phyloP scores from a whole-genome alignment of 2,329 filamentous ascomycete species.

The Phaeophleospora eucalypticola region DNA sequence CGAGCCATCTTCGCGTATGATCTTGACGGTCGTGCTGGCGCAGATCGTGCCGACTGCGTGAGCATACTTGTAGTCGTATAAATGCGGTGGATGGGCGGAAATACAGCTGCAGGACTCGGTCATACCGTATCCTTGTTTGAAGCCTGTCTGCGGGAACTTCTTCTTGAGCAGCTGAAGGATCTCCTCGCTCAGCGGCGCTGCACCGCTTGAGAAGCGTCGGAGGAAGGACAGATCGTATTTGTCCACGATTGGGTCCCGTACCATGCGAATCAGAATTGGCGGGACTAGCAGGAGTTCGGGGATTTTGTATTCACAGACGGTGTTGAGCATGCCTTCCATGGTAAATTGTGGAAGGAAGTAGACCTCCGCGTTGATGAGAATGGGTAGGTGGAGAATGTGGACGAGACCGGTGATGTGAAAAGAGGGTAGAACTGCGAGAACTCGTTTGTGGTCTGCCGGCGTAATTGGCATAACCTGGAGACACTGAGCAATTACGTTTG shows the following conservation, averaged over 20 bases:
- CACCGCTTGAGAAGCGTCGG: conserved; percentile 56
- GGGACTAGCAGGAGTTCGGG: conserved; percentile 57
- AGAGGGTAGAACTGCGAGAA: conserved; percentile 57
- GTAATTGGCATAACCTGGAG: conserved; percentile 56
- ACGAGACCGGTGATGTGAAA: conserved; percentile 64
- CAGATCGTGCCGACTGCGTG: conserved; percentile 55
- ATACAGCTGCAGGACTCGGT: conserved; percentile 63
- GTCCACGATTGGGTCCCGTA: conserved; percentile 52
- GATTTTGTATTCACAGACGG: conserved; percentile 51
- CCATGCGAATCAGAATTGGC: conserved; percentile 58
- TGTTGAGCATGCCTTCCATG: conserved; percentile 55
- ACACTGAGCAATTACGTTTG: conserved; percentile 57
- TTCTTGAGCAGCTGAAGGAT: conserved; percentile 54
- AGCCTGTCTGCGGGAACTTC: conserved; percentile 57
- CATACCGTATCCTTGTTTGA: conserved; percentile 62
- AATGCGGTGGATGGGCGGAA: conserved; percentile 55
- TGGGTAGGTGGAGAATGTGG: conserved; percentile 59
- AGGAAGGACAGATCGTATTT: conserved; percentile 57
- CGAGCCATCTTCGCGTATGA: conserved; percentile 53
- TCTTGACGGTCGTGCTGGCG: conserved; percentile 57
- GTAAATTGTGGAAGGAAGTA: conserved; percentile 62
- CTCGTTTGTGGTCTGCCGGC: conserved; percentile 44
- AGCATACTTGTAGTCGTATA: conserved; percentile 56
- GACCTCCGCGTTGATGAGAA: conserved; percentile 62
- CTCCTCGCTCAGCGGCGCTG: conserved; percentile 55